Percentiles rank a stretch among this genome's conserved stretches.
Evolutionary conservation across 2,329 filamentous ascomycete species (phyloP).

Genomic region (Juglanconis sp.): DNA sequence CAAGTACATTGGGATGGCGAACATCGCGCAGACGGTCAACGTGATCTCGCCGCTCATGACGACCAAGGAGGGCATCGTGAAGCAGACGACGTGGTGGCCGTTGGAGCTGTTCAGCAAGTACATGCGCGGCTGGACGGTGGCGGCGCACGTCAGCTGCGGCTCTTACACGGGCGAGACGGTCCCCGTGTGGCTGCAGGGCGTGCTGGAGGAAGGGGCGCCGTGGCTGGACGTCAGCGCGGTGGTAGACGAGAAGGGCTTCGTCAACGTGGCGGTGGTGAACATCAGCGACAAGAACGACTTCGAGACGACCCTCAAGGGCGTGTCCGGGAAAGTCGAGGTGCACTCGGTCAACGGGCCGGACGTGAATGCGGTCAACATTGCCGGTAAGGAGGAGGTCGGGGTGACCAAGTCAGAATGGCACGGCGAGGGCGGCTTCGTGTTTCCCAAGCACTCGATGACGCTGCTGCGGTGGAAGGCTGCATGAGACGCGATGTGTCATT

Average conservation of each 20-base stretch:
- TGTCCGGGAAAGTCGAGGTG: conserved; percentile 52
- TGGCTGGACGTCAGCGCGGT: conserved; percentile 67
- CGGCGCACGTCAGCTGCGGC: conserved; percentile 59
- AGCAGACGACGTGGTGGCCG: conserved; percentile 75
- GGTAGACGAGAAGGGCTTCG: conserved; percentile 53
- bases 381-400: conserved; percentile 57
- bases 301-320: conserved; percentile 56
- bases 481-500: conserved; percentile 15
- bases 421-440: conserved; percentile 58
- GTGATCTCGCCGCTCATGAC: conserved; percentile 78
- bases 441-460: conserved; percentile 68
- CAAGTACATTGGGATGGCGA: conserved; percentile 71
- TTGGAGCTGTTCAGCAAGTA: conserved; percentile 65
- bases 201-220: conserved; percentile 62
- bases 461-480: conserved; percentile 51
- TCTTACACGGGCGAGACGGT: conserved; percentile 66
- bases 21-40: conserved; percentile 75
- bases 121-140: conserved; percentile 71
- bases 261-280: conserved; percentile 72
- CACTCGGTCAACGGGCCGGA: conserved; percentile 59
- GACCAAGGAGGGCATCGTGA: conserved; percentile 57
- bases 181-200: conserved; percentile 61
- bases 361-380: conserved; percentile 60
- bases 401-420: conserved; percentile 56
- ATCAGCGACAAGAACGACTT: conserved; percentile 60